These are phyloP conservation scores for Trypanosoma scelopori DNA, from an alignment of 208 protist species.

Conservation along the genomic window DNA sequence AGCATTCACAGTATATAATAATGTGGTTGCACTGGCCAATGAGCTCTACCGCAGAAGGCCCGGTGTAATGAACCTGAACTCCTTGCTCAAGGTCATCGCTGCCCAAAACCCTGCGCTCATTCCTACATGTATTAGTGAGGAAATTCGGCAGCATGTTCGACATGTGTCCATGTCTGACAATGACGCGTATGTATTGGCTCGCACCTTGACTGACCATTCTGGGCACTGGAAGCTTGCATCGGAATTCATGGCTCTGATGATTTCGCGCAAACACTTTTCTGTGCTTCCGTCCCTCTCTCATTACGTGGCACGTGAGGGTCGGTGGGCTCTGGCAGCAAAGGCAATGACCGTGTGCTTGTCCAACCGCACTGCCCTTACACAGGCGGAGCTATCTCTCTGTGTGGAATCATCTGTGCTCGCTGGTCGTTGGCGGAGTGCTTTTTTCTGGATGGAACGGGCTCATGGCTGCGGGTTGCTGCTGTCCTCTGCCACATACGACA, in stretches of 20 bases:
- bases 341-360: conserved; percentile 71
- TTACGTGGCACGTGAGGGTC: conserved; percentile 45
- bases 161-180: conserved; percentile 22
- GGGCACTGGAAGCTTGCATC: conserved; percentile 52
- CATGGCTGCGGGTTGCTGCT: conserved; percentile 39
- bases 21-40: conserved; percentile 20
- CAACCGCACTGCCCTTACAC: conserved; percentile 43
- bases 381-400: conserved; percentile 48
- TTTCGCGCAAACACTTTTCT: conserved; percentile 48
- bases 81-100: conserved; percentile 45
- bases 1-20: not conserved
- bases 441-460: conserved; percentile 83
- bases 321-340: conserved; percentile 46
- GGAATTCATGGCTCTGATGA: conserved; percentile 62
- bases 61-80: conserved; percentile 73
- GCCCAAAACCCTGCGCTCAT: not conserved
- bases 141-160: conserved; percentile 12
- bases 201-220: conserved; percentile 60
- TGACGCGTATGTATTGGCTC: conserved; percentile 58
- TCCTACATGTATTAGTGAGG: not conserved
- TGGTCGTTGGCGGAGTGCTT: conserved; percentile 68
- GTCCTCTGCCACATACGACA: conserved; percentile 44
- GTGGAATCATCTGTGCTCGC: conserved; percentile 57
- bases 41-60: conserved; percentile 53
- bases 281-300: conserved; percentile 47